Evolutionary conservation across 2,329 filamentous ascomycete species (phyloP).

Genomic region (Monilinia fructicola): DNA sequence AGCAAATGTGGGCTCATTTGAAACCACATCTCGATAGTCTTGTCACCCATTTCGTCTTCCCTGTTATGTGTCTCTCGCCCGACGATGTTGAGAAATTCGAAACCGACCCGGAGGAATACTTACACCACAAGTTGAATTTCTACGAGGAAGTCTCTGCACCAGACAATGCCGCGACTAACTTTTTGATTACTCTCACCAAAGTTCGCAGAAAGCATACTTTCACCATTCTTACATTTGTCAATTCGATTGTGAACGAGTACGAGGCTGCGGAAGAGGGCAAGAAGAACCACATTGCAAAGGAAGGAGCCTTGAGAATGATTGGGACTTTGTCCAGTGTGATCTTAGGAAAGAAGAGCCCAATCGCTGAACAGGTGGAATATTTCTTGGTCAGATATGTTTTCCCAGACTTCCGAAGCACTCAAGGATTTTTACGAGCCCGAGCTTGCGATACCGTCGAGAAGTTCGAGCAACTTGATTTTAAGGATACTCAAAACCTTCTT

Average conservation of each 20-base stretch:
- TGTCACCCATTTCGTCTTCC: slow-evolving; percentile 93
- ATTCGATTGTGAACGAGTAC: slow-evolving; percentile 90
- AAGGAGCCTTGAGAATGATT: slow-evolving; percentile 95
- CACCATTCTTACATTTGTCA: slow-evolving; percentile 90
- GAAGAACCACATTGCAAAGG: slow-evolving; percentile 94
- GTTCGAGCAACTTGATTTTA: slow-evolving; percentile 95
- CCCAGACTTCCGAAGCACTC: slow-evolving; percentile 89
- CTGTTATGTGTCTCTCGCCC: slow-evolving; percentile 85
- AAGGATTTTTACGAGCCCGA: slow-evolving; percentile 89
- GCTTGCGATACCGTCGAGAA: slow-evolving; percentile 98
- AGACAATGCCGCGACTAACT: slow-evolving; percentile 94
- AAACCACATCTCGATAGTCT: slow-evolving; percentile 92
- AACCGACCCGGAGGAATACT: slow-evolving; percentile 91
- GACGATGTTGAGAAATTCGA: slow-evolving; percentile 94
- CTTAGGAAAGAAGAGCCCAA: slow-evolving; percentile 95
- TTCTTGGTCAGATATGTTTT: slow-evolving; percentile 98
- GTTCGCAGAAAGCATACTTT: slow-evolving; percentile 93
- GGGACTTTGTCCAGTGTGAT: slow-evolving; percentile 92
- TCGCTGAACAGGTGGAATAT: slow-evolving; percentile 95
- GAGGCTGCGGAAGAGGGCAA: slow-evolving; percentile 79
- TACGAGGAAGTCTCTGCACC: slow-evolving; percentile 96
- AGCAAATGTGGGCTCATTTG: slow-evolving; percentile 92
- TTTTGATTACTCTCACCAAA: slow-evolving; percentile 92
- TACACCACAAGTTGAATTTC: slow-evolving; percentile 95
- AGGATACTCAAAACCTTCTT: slow-evolving; percentile 92